Conservation (phyloP, 352 stramenopile species). For the Globisporangium alternatum region DNA sequence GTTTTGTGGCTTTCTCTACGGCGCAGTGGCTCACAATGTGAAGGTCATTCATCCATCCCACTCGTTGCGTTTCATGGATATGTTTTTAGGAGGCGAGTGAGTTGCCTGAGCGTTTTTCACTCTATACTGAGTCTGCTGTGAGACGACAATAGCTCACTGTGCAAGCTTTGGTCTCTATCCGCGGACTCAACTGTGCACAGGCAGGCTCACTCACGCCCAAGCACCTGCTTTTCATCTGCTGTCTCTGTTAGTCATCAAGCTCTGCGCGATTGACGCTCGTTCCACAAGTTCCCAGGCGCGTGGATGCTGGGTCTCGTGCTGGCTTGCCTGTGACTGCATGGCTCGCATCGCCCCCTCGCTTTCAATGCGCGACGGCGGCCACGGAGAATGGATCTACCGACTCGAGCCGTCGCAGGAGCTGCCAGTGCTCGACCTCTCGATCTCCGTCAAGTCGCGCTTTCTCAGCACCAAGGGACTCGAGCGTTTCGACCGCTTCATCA, state of each 20-base stretch:
- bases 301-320: neutral
- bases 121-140: too few relatives aligned
- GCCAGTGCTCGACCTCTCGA: slow-evolving; percentile 17
- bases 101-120: too few relatives aligned
- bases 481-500: slow-evolving; percentile 7
- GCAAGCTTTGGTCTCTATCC: neutral
- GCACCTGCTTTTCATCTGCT: neutral
- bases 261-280: neutral
- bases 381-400: slow-evolving; percentile 15
- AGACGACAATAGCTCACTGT: too few relatives aligned
- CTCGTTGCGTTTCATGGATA: too few relatives aligned
- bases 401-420: slow-evolving; percentile 14
- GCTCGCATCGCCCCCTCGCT: neutral
- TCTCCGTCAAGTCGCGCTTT: slow-evolving; percentile 16
- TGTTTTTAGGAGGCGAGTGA: too few relatives aligned
- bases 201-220: neutral
- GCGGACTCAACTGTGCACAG: too few relatives aligned
- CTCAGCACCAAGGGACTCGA: neutral
- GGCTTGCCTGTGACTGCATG: neutral
- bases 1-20: too few relatives aligned
- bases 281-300: neutral
- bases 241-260: neutral
- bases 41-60: too few relatives aligned
- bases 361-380: neutral
- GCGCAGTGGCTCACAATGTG: too few relatives aligned